A percentile compares a stretch with the other conserved stretches of the same genome.
Conservation (phyloP, 78 protist genomes). For the Chrysochromulina tobinii region DNA sequence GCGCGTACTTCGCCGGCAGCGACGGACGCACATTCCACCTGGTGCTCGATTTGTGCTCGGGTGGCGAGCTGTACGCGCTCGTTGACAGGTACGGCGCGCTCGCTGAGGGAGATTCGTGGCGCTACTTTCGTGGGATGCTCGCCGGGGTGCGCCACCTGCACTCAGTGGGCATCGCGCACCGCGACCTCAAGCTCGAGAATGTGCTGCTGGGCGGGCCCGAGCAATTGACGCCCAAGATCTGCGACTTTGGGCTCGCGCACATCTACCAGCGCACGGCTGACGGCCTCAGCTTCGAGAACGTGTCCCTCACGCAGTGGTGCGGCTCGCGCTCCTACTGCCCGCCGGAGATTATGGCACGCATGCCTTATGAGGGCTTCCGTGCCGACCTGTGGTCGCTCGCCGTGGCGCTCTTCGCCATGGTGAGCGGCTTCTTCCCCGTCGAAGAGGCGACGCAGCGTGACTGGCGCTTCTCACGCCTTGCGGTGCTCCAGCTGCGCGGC, state of each 20-base stretch:
- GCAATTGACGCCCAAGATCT: not conserved
- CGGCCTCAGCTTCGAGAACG: not conserved
- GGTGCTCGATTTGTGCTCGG: not conserved
- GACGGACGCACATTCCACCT: too few species aligned
- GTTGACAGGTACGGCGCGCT: conserved; percentile 13
- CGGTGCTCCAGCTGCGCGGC: not conserved
- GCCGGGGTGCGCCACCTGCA: not conserved
- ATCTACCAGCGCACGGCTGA: not conserved
- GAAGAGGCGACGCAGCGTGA: not conserved
- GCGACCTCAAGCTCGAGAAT: not conserved
- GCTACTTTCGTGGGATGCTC: not conserved
- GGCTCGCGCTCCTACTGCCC: not conserved
- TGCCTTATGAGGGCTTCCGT: not conserved
- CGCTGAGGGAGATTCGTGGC: not conserved
- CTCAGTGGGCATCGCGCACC: not conserved
- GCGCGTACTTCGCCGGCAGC: too few species aligned
- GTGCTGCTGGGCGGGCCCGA: not conserved
- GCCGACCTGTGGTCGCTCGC: not conserved
- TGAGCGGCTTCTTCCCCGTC: not conserved
- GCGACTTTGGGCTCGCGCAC: not conserved
- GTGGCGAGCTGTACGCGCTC: conserved; percentile 64
- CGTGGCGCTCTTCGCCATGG: not conserved
- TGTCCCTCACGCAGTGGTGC: not conserved
- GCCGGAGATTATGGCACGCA: not conserved
- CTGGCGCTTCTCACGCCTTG: not conserved